These are phyloP conservation scores for Trichoderma lentiforme DNA, from an alignment of 2,329 filamentous ascomycete species.

Conservation along the genomic window DNA sequence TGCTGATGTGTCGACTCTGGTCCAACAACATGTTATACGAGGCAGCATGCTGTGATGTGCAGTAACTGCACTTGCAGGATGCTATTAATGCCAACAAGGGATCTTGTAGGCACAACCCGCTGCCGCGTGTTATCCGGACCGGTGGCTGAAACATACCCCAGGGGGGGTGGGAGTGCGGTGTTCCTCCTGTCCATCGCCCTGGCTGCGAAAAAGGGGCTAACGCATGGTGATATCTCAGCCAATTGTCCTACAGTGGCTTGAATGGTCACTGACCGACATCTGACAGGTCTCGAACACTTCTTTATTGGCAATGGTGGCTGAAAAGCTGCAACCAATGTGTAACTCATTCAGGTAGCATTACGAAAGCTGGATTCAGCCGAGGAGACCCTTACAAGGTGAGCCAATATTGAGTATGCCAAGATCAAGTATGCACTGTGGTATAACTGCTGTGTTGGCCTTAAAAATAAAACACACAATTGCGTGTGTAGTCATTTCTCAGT, in stretches of 20 bases:
- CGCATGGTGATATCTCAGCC: not conserved
- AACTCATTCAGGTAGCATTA: not conserved
- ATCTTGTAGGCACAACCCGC: not conserved
- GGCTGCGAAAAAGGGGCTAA: not conserved
- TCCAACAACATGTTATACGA: not conserved
- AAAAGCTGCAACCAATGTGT: not conserved
- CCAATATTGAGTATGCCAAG: not conserved
- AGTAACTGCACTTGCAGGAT: not conserved
- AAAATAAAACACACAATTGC: not conserved
- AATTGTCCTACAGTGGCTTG: not conserved
- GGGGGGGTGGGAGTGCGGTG: not conserved
- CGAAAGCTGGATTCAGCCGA: not conserved
- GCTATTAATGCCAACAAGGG: not conserved
- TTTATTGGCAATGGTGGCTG: not conserved
- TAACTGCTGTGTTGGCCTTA: not conserved
- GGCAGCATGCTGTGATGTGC: not conserved
- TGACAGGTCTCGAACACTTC: not conserved
- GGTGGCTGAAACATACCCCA: not conserved
- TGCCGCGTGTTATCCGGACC: not conserved
- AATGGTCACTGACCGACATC: not conserved
- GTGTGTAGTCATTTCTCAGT: not conserved
- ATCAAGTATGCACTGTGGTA: not conserved
- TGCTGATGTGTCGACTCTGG: not conserved
- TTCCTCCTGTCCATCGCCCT: not conserved
- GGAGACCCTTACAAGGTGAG: not conserved